phyloP scores from a whole-genome alignment of 345 rosid genomes.

The Aegle marmelos region DNA sequence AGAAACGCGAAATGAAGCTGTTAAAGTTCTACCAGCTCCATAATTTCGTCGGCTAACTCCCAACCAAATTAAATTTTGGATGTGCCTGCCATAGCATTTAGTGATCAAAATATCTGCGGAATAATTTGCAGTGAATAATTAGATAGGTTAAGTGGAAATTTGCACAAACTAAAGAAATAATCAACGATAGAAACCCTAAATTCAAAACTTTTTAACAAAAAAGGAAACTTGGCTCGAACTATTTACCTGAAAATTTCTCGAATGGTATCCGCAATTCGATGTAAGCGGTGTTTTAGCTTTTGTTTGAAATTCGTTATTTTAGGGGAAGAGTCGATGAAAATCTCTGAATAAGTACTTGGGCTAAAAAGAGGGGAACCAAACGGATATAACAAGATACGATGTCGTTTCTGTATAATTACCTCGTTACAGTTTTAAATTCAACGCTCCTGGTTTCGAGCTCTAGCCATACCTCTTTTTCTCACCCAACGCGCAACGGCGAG shows the following conservation, averaged over 20 bases:
- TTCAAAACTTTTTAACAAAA: not conserved
- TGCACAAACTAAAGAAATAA: not conserved
- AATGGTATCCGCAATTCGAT: not conserved
- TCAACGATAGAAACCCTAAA: not conserved
- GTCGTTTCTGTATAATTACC: not conserved
- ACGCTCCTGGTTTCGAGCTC: not conserved
- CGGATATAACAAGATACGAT: not conserved
- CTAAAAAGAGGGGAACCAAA: not conserved
- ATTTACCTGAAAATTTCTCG: constrained; percentile 6
- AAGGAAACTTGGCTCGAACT: not conserved
- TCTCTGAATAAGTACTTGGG: not conserved
- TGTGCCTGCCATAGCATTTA: not conserved
- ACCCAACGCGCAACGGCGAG: no score
- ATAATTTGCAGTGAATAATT: not conserved
- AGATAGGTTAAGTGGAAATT: not conserved
- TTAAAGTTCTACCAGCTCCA: not conserved
- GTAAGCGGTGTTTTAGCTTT: not conserved
- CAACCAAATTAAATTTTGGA: not conserved
- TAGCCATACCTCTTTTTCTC: no score
- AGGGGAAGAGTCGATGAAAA: not conserved
- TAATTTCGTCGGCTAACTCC: no score
- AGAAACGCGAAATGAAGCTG: not conserved
- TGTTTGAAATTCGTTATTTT: not conserved
- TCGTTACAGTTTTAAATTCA: not conserved
- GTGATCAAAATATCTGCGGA: not conserved